A percentile compares a stretch with the other conserved stretches of the same genome.
phyloP scores from a whole-genome alignment of 495 filamentous ascomycete genomes.

The Neurospora discreta region DNA sequence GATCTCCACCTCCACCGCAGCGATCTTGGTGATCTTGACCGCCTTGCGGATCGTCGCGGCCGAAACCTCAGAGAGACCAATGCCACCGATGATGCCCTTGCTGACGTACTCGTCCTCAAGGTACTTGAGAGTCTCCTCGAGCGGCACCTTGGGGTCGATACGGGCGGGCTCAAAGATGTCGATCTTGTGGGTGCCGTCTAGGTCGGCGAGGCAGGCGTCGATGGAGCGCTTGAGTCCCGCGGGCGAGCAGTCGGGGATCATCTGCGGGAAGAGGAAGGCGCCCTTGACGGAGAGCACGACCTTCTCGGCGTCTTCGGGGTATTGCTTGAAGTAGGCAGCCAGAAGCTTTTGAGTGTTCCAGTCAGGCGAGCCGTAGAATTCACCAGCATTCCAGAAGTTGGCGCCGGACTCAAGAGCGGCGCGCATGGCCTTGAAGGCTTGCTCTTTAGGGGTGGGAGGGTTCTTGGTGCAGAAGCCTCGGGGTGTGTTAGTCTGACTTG shows the following conservation, averaged over 20 bases:
- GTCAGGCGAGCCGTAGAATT: conserved; percentile 62
- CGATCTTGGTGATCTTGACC: conserved; percentile 54
- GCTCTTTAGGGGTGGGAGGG: not conserved
- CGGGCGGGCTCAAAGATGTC: conserved; percentile 75
- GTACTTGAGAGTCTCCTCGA: conserved; percentile 35
- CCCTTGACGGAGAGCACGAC: conserved; percentile 59
- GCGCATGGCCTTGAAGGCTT: conserved; percentile 53
- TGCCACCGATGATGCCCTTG: conserved; percentile 64
- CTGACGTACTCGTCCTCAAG: conserved; percentile 50
- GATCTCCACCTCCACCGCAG: conserved; percentile 69
- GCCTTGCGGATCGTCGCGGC: conserved; percentile 66
- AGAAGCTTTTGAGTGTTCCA: conserved; percentile 54
- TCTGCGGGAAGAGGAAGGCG: conserved; percentile 22
- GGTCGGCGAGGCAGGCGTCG: conserved; percentile 48
- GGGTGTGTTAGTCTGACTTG: not conserved
- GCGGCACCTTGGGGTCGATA: conserved; percentile 41
- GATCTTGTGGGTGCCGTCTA: conserved; percentile 62
- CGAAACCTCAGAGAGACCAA: conserved; percentile 61
- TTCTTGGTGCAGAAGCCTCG: not conserved
- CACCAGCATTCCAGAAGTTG: conserved; percentile 70
- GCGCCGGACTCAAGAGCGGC: conserved; percentile 49
- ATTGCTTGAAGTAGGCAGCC: conserved; percentile 51
- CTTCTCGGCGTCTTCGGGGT: conserved; percentile 58
- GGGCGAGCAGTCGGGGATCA: conserved; percentile 42
- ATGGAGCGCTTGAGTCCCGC: conserved; percentile 52